Evolutionary conservation across 2,329 filamentous ascomycete species (phyloP), one percentile per base, ranked within the genome.

Genomic region (Colletotrichum godetiae): DNA sequence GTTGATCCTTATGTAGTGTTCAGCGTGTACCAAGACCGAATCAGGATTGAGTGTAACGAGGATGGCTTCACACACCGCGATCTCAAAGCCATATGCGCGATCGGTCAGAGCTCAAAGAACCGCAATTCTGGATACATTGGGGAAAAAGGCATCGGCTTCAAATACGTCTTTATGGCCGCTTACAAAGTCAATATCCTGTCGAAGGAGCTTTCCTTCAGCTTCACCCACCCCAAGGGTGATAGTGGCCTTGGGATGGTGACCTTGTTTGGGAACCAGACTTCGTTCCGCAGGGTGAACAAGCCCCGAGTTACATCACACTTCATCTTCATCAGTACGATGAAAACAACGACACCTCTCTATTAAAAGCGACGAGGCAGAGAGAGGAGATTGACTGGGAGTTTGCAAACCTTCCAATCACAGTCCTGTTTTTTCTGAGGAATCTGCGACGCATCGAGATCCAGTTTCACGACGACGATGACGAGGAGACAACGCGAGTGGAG

Each of bases 71-170:
- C 78, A 0, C 59, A 77, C 8, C 74, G 76, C 1, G 84, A 89
- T 60, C 77, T 89, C 7, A 62, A 64, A 2, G 86, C 87, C 0
- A 86, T 89, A 24, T 89, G 87, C 75, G 70, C 76, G 2, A 79
- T 87, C 1, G 84, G 84, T 0, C 67, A 83, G 22, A 89, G 87
- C 74, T 85, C 87, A 5, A 88, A 88, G 68, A 79, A 76, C 0
- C 78, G 75, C 4, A 78, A 78, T 0, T 80, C 83, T 8, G 83
- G 83, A 0, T 87, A 86, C 57, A 86, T 86, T 24, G 86, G 86
- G 2, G 84, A 85, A 68, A 88, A 88, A 65, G 86, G 86, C 13
- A 86, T 88, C n/a, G 86, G 86, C 0, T 88, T 88, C 79, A 88
- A 88, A 74, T 87, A 86, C 0, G 85, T 87, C 1, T 88, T 88